Percentiles rank a stretch among this genome's conserved stretches.
Evolutionary conservation across 2,329 filamentous ascomycete species (phyloP).

Genomic region (Penicillium sp.): DNA sequence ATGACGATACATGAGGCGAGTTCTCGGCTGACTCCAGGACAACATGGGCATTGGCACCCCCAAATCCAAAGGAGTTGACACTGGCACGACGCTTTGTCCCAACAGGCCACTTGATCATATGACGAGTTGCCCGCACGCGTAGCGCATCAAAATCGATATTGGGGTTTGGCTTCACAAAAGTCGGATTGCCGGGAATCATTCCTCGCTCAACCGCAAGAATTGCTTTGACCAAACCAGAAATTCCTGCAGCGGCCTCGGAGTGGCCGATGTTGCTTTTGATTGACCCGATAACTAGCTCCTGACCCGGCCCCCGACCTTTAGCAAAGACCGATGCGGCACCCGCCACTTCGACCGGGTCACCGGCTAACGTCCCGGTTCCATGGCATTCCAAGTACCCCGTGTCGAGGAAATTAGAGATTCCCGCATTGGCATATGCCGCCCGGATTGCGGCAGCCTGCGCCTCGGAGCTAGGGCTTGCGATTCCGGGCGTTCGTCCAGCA

Average conservation of each 20-base stretch:
- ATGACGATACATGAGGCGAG: neutral
- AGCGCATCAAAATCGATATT: slow-evolving; percentile 14
- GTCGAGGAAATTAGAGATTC: slow-evolving; percentile 1
- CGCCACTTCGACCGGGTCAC: neutral
- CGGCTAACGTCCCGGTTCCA: slow-evolving; percentile 7
- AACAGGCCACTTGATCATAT: slow-evolving; percentile 20
- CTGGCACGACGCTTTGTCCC: slow-evolving; percentile 33
- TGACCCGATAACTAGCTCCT: neutral
- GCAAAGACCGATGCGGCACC: neutral
- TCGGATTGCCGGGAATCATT: slow-evolving; percentile 22
- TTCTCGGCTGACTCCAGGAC: neutral
- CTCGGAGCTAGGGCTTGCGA: slow-evolving; percentile 3
- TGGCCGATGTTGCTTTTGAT: slow-evolving; percentile 3
- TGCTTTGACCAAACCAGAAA: slow-evolving; percentile 28
- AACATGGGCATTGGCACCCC: slow-evolving; percentile 33
- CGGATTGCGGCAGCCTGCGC: neutral
- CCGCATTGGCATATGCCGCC: neutral
- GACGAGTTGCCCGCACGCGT: slow-evolving; percentile 19
- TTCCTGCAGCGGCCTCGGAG: slow-evolving; percentile 11
- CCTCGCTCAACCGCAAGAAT: slow-evolving; percentile 40
- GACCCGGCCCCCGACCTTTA: neutral
- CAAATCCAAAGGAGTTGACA: slow-evolving; percentile 46
- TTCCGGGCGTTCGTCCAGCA: slow-evolving; percentile 28
- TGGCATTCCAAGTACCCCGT: slow-evolving; percentile 17
- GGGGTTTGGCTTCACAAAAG: slow-evolving; percentile 23